Evolutionary conservation across 345 rosid species (phyloP).

Genomic region (Boechera divaricarpa): DNA sequence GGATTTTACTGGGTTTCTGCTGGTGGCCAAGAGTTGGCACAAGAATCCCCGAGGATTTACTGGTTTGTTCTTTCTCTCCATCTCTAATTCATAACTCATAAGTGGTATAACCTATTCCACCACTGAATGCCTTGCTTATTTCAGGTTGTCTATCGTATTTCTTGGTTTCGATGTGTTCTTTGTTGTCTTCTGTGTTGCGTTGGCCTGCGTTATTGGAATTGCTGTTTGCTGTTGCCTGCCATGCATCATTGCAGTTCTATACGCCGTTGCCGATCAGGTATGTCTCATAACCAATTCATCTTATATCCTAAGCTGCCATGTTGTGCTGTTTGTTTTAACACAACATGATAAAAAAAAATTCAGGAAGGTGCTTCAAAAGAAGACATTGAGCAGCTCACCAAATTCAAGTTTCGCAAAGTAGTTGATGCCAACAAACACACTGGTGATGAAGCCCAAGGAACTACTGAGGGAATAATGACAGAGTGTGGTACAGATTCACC

Average conservation of each 20-base stretch:
- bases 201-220: conserved; percentile 94
- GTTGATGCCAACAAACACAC: conserved; percentile 54
- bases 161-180: conserved; percentile 98
- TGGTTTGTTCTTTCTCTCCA: conserved; percentile 54
- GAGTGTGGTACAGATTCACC: conserved; percentile 84
- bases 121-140: conserved; percentile 31
- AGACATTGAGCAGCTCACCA: conserved; percentile 83
- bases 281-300: conserved; percentile 22
- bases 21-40: conserved; percentile 79
- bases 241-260: conserved; percentile 91
- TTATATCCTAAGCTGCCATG: background rate
- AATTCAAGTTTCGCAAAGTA: conserved; percentile 68
- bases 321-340: conserved; percentile 12
- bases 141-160: conserved; percentile 94
- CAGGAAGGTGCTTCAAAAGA: conserved; percentile 98
- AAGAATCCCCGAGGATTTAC: conserved; percentile 77
- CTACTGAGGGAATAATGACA: conserved; percentile 76
- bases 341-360: background rate
- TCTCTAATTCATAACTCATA: background rate
- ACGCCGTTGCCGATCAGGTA: conserved; percentile 99
- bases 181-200: conserved; percentile 91
- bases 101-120: background rate
- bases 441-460: conserved; percentile 53
- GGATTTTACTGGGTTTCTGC: conserved; percentile 99
- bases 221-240: conserved; percentile 99